Evolutionary conservation across 768 basidiomycete species (phyloP), one percentile per base, ranked within the genome.

Genomic region (Sarcomyxa edulis): DNA sequence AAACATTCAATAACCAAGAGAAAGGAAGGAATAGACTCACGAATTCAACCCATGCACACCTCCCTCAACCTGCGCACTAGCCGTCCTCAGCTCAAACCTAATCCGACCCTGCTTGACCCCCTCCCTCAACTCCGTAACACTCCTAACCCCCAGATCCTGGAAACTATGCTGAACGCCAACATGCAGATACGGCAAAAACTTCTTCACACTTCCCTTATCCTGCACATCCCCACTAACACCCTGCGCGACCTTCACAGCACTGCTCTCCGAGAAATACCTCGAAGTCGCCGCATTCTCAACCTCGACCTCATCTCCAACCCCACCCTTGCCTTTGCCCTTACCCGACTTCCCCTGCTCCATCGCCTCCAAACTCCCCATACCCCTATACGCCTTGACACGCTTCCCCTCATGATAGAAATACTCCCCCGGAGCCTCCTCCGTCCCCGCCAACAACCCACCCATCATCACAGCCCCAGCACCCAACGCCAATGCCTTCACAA

Each of bases 381-480:
- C 96, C 40, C 96, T 84, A 66, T 98, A 99, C 23, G 94, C 82
- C 75, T 99, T 99, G 58, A 98, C 92, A 33, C 96, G 84, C 71
- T 96, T 96, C 46, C 96, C 96, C 47, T 97, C 94, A 55, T 98
- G 94, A 65, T 95, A 99, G 61, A 96, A 98, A 70, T 96, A 99
- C 66, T 98, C 93, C 50, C 96, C 96, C 0, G 96, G 96, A 0
- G 93, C 91, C 61, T 99, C 95, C 46, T 90, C 83, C 24, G 96
- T 98, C 21, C 95, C 95, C 2, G 96, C 96, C 19, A 99, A 71
- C 33, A 98, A 64, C 7, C 91, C 84, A 31, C 96, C 96, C 96
- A 99, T 97, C 96, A 98, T 98, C 37, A 98, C 93, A 3, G 92
- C 94, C 16, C 84, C 82, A 3, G 95, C 96, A 36, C 96, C 96